phyloP scores from a whole-genome alignment of 805 yeast species.

The Hanseniaspora nectarophila region DNA sequence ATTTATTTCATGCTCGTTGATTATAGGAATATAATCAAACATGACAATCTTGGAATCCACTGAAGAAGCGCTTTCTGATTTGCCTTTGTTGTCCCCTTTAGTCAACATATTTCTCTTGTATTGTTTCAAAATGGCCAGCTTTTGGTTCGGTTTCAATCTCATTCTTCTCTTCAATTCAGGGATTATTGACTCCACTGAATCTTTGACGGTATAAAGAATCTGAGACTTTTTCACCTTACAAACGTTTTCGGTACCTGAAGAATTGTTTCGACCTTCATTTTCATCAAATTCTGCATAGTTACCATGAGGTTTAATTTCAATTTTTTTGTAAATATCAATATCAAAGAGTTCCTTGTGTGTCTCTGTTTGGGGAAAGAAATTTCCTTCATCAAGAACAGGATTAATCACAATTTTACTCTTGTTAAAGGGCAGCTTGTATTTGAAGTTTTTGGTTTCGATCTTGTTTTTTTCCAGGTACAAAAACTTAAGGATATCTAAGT shows the following conservation, averaged over 20 bases:
- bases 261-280: background rate
- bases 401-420: background rate
- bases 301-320: background rate
- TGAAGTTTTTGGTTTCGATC: background rate
- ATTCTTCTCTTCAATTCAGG: slow-evolving; percentile 2
- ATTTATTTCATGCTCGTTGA: slow-evolving; percentile 8
- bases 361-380: background rate
- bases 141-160: slow-evolving; percentile 1
- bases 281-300: background rate
- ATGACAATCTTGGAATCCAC: slow-evolving; percentile 5
- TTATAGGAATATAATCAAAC: slow-evolving; percentile 14
- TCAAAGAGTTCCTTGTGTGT: background rate
- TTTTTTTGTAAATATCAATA: slow-evolving; percentile 6
- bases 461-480: slow-evolving; percentile 3
- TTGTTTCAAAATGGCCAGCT: slow-evolving; percentile 10
- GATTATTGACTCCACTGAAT: background rate
- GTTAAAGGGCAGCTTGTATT: background rate
- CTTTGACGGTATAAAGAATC: slow-evolving; percentile 4
- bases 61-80: background rate
- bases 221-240: slow-evolving; percentile 9
- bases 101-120: slow-evolving; percentile 10
- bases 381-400: background rate
- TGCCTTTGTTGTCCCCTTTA: background rate
- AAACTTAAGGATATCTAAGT: slow-evolving; percentile 1
- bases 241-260: background rate